phyloP scores from a whole-genome alignment of 2,329 filamentous ascomycete genomes.

The Sporothrix pallida region DNA sequence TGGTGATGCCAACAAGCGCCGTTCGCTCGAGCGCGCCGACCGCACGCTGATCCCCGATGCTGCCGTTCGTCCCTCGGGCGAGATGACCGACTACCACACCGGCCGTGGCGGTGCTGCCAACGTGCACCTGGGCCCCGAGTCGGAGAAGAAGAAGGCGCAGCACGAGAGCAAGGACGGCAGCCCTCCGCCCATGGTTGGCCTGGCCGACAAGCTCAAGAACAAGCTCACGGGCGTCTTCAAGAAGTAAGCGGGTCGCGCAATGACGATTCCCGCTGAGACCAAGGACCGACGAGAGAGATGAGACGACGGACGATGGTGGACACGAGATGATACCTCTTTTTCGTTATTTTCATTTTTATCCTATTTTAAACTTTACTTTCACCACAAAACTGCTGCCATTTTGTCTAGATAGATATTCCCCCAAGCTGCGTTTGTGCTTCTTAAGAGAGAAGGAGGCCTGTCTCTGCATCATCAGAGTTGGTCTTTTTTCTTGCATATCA shows the following conservation, averaged over 20 bases:
- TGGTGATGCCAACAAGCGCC: constrained; percentile 52
- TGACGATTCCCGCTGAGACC: background rate
- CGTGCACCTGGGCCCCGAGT: constrained; percentile 48
- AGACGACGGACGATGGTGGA: background rate
- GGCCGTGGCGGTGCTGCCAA: constrained; percentile 67
- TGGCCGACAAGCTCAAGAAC: constrained; percentile 64
- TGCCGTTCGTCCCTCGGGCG: constrained; percentile 56
- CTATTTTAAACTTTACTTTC: background rate
- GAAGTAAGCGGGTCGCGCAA: constrained; percentile 45
- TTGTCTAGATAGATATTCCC: constrained; percentile 29
- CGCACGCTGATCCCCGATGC: constrained; percentile 59
- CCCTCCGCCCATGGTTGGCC: constrained; percentile 46
- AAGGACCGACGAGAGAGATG: background rate
- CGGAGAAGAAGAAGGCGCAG: constrained; percentile 42
- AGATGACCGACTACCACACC: constrained; percentile 60
- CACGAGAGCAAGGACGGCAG: constrained; percentile 37
- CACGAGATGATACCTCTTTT: constrained; percentile 33
- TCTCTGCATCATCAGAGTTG: too few relatives aligned
- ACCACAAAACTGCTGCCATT: background rate
- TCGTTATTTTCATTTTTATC: background rate
- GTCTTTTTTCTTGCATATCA: background rate
- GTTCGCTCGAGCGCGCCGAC: constrained; percentile 53
- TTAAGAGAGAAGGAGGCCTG: background rate
- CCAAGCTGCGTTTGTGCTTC: constrained; percentile 10
- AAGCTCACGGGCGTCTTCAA: constrained; percentile 60